Evolutionary conservation across 2,329 filamentous ascomycete genomes (phyloP).

Genomic region (Pyricularia pennisetigena): DNA sequence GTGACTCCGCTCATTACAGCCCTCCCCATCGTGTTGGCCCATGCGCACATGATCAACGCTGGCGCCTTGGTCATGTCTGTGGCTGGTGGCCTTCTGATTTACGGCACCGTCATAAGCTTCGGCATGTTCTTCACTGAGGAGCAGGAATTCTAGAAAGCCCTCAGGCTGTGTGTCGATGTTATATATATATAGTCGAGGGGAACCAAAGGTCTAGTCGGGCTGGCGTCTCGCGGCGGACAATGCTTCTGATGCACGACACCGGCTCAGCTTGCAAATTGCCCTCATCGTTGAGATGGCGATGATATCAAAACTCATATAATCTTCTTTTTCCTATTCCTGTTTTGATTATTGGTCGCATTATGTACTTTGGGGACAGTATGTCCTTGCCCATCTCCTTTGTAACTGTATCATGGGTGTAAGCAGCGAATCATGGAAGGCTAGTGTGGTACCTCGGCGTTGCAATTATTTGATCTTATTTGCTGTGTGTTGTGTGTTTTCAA

Average conservation of each 20-base stretch:
- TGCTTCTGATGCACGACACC: not conserved
- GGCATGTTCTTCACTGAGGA: slow-evolving; percentile 98
- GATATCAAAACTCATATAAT: not conserved
- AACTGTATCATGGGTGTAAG: not conserved
- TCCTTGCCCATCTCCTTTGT: not conserved
- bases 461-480: not conserved
- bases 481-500: not conserved
- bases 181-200: not conserved
- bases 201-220: not conserved
- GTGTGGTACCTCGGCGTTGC: not conserved
- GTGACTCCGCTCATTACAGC: slow-evolving; percentile 40
- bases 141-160: slow-evolving; percentile 73
- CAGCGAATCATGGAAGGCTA: not conserved
- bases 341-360: not conserved
- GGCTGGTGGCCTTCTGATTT: slow-evolving; percentile 84
- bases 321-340: not conserved
- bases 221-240: not conserved
- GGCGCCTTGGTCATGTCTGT: slow-evolving; percentile 95
- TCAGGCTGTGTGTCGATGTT: not conserved
- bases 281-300: not conserved
- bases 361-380: not conserved
- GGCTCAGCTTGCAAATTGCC: not conserved
- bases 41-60: slow-evolving; percentile 70
- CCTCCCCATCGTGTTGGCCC: slow-evolving; percentile 77
- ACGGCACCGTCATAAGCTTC: slow-evolving; percentile 96